Evolutionary conservation across 495 filamentous ascomycete genomes (phyloP).

Genomic region (Acidomyces sp.): DNA sequence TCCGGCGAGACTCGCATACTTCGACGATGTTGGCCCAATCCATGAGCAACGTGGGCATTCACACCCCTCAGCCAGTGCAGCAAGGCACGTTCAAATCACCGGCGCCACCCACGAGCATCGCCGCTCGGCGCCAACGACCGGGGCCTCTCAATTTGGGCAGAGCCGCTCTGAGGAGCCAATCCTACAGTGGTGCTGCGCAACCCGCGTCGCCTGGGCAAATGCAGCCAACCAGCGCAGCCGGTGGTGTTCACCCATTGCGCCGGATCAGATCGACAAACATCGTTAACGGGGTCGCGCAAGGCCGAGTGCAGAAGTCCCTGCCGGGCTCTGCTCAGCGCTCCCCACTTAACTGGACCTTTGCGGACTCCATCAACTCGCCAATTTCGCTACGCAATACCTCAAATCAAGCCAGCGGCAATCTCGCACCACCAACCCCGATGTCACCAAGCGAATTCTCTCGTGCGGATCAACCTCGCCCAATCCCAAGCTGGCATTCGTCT

Average conservation of each 20-base stretch:
- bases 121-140: slow-evolving; percentile 25
- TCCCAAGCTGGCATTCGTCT: slow-evolving; percentile 6
- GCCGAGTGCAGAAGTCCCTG: slow-evolving; percentile 27
- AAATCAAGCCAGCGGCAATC: slow-evolving; percentile 15
- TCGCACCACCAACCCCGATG: slow-evolving; percentile 31
- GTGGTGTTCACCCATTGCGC: slow-evolving; percentile 22
- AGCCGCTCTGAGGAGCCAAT: slow-evolving; percentile 27
- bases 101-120: slow-evolving; percentile 24
- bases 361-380: slow-evolving; percentile 28
- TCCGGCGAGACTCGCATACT: slow-evolving; percentile 7
- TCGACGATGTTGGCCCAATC: slow-evolving; percentile 19
- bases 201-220: slow-evolving; percentile 13
- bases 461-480: slow-evolving; percentile 1
- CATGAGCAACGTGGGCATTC: slow-evolving; percentile 17
- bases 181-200: slow-evolving; percentile 25
- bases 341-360: slow-evolving; percentile 27
- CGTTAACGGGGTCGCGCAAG: slow-evolving; percentile 16
- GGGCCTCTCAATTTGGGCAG: slow-evolving; percentile 24
- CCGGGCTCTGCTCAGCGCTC: slow-evolving; percentile 30
- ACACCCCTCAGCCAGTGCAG: slow-evolving; percentile 10
- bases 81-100: slow-evolving; percentile 24
- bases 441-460: slow-evolving; percentile 25
- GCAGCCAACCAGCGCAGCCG: slow-evolving; percentile 1
- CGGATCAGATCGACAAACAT: slow-evolving; percentile 27
- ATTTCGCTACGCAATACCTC: slow-evolving; percentile 19